These are phyloP conservation scores for Tolypocladium ovalisporum DNA, from an alignment of 2,329 filamentous ascomycete species.

Conservation along the genomic window DNA sequence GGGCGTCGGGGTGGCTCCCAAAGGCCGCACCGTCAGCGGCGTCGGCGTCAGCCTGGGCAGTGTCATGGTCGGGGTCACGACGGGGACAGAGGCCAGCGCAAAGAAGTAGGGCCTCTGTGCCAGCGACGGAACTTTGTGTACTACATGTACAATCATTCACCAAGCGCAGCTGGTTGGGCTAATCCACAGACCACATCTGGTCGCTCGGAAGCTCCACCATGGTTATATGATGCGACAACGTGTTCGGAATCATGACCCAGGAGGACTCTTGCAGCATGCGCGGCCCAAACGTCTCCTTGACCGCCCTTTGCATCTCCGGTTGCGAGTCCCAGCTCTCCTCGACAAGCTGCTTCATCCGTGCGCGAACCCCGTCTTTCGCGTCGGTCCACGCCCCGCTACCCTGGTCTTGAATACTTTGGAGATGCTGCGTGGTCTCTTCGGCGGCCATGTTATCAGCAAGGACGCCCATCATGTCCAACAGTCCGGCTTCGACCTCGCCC, in stretches of 20 bases:
- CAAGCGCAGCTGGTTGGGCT: too few species aligned
- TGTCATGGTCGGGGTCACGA: background rate
- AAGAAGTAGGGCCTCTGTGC: background rate
- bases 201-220: slow-evolving; percentile 2
- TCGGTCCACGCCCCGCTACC: slow-evolving; percentile 4
- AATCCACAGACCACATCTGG: slow-evolving; percentile 8
- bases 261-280: slow-evolving; percentile 6
- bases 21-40: background rate
- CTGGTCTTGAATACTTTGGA: background rate
- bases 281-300: slow-evolving; percentile 5
- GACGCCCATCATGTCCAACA: slow-evolving; percentile 3
- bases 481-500: slow-evolving; percentile 1
- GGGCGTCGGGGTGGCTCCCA: background rate
- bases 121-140: too few species aligned
- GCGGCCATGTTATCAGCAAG: slow-evolving; percentile 3
- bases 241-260: slow-evolving; percentile 9
- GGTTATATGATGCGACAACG: slow-evolving; percentile 5
- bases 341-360: slow-evolving; percentile 5
- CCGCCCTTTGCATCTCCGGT: slow-evolving; percentile 3
- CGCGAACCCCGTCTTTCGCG: background rate
- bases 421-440: background rate
- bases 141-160: too few species aligned
- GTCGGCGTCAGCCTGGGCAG: background rate
- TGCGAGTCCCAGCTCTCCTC: slow-evolving; percentile 3
- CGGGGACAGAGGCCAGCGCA: background rate